Evolutionary conservation across 345 rosid species (phyloP).

Genomic region (Salix brachista): DNA sequence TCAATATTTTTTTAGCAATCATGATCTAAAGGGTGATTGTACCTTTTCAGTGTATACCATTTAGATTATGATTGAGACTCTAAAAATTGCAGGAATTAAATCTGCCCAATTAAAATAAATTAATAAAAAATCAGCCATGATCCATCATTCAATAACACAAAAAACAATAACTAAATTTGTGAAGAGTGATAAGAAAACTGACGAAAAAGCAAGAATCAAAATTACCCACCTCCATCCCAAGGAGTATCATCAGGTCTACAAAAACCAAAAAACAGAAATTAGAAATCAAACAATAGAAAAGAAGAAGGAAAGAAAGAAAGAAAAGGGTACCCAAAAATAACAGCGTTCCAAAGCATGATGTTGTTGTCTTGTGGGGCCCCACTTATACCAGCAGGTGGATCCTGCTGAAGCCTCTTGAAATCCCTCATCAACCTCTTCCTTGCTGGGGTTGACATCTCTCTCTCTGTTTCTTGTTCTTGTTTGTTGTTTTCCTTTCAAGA

Average conservation of each 20-base stretch:
- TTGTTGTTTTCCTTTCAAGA: not conserved
- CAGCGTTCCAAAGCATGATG: conserved; percentile 34
- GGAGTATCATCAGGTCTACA: conserved; percentile 76
- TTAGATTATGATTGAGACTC: not conserved
- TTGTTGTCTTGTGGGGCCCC: conserved; percentile 34
- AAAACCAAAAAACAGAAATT: conserved; percentile 6
- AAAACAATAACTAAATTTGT: too few species aligned
- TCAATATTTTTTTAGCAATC: not conserved
- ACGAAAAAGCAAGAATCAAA: not conserved
- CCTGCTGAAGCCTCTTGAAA: conserved; percentile 37
- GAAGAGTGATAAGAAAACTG: not conserved
- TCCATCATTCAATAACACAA: not conserved
- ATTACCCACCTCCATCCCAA: conserved; percentile 79
- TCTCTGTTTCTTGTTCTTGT: not conserved
- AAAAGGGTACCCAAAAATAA: conserved; percentile 27
- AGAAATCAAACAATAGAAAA: not conserved
- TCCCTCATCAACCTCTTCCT: conserved; percentile 39
- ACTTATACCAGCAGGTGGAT: conserved; percentile 37
- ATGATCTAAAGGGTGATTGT: not conserved
- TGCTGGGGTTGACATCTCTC: conserved; percentile 28
- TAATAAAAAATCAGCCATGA: not conserved
- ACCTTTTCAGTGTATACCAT: not conserved
- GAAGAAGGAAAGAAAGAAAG: not conserved
- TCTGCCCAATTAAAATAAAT: not conserved
- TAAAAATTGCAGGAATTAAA: not conserved